Percentiles rank a stretch among this genome's conserved stretches.
These are phyloP conservation scores for Vicia faba DNA, from an alignment of 306 rosid genomes.

Conservation along the genomic window DNA sequence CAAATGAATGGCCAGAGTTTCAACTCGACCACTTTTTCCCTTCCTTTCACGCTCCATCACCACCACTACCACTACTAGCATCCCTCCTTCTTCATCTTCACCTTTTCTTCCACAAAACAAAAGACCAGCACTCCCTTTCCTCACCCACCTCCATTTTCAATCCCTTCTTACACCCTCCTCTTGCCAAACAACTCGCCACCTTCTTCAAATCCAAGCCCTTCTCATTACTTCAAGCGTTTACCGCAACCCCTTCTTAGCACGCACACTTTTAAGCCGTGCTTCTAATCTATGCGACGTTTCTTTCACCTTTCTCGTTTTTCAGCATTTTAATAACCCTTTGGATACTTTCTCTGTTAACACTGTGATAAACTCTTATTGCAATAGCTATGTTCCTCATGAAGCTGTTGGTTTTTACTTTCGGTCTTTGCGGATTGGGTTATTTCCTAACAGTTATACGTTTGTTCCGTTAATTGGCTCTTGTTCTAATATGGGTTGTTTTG, in stretches of 20 bases:
- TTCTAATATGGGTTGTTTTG: slow-evolving; percentile 48
- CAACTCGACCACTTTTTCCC: slow-evolving; percentile 42
- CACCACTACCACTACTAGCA: slow-evolving; percentile 7
- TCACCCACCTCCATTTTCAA: slow-evolving; percentile 27
- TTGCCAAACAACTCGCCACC: slow-evolving; percentile 38
- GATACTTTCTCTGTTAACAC: slow-evolving; percentile 63
- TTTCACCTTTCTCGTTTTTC: slow-evolving; percentile 52
- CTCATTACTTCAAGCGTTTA: slow-evolving; percentile 48
- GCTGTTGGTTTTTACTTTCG: slow-evolving; percentile 54
- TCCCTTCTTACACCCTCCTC: slow-evolving; percentile 30
- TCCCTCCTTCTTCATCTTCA: slow-evolving; percentile 7
- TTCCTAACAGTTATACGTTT: slow-evolving; percentile 61
- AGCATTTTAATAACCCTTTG: slow-evolving; percentile 32
- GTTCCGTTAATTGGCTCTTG: slow-evolving; percentile 60
- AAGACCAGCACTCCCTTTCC: neutral
- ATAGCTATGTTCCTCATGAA: slow-evolving; percentile 42
- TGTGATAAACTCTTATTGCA: slow-evolving; percentile 54
- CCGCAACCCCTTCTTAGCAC: slow-evolving; percentile 56
- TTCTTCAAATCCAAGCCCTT: slow-evolving; percentile 65
- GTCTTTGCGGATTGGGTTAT: slow-evolving; percentile 44
- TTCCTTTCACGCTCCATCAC: slow-evolving; percentile 37
- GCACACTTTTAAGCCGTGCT: slow-evolving; percentile 60
- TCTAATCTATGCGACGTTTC: slow-evolving; percentile 48
- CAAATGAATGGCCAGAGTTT: slow-evolving; percentile 65
- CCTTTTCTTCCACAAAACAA: neutral